These are phyloP conservation scores for Cantharellus anzutake DNA, from an alignment of 768 basidiomycete species.

Conservation along the genomic window DNA sequence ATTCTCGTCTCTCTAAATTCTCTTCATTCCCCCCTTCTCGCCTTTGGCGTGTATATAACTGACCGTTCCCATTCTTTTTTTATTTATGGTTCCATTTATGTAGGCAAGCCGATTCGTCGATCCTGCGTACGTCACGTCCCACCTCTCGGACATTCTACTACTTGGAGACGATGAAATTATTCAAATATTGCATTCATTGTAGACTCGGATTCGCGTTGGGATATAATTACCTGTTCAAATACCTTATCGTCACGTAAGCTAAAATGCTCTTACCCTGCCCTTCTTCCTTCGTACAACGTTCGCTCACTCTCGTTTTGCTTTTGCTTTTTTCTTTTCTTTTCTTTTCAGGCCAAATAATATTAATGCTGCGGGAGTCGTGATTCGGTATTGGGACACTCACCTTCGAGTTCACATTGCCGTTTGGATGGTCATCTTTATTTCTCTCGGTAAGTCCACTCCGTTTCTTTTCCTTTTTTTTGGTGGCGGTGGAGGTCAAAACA, in stretches of 20 bases:
- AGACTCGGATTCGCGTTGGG: conserved; percentile 41
- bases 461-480: background rate
- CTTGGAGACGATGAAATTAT: background rate
- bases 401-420: conserved; percentile 23
- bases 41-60: no score
- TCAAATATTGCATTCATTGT: background rate
- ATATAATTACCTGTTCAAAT: conserved; percentile 35
- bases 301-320: background rate
- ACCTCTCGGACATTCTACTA: background rate
- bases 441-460: conserved; percentile 25
- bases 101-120: conserved; percentile 42
- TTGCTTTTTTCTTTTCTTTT: background rate
- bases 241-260: conserved; percentile 35
- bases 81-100: background rate
- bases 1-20: background rate
- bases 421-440: conserved; percentile 45
- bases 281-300: background rate
- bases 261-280: background rate
- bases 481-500: background rate
- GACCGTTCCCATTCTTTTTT: background rate
- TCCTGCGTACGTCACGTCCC: conserved; percentile 23
- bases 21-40: background rate
- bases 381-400: conserved; percentile 27
- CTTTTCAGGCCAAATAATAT: conserved; percentile 29
- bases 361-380: conserved; percentile 36